Base-by-base conservation (phyloP, 768 basidiomycete species). In the Kockovaella imperatae region DNA sequence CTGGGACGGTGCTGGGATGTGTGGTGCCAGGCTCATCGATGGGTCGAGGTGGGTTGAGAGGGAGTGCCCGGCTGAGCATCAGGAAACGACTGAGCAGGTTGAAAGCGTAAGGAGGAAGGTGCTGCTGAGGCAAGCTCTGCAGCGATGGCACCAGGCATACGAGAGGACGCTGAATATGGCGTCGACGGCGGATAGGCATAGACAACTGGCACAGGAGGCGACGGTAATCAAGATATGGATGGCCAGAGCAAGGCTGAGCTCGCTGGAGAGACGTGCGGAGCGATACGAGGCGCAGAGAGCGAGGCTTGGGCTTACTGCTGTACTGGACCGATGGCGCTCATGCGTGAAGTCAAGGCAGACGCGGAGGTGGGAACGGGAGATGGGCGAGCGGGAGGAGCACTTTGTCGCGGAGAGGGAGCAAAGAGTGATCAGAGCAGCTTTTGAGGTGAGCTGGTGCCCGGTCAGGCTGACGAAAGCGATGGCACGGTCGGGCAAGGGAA, bases 1-100 rank as follows among this genome's bases (percentile, higher is more conserved):
- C 35, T 60, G 53, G 65, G 65, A 15, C 38, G 65, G 50, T 67
- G 65, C 31, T 59, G 52, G 50, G 60, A 67, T 45, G 54, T 58
- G 32, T 67, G 65, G 65, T 39, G 47, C 17, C 53, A 57, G 36
- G 45, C 59, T 13, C 44, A 46, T 23, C 50, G 57, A n/a, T 67
- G 62, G 56, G 38, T 62, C 5, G 45, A 53, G 49, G 60, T 57
- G 30, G 47, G 64, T 42, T 28, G 6, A 15, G 20, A 8, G 13
- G 6, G 7, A 18, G 15, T 13, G 13, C 28, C 24, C 31, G 13
- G 35, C 54, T 54, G 30, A 49, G 32, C 13, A 11, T n/a, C 42
- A 59, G 53, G 23, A 30, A 36, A 59, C 57, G 5, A 55, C 50
- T 4, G 10, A 13, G 10, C 50, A 59, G 35, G 55, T 59, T 23